Percentiles rank a stretch among this genome's conserved stretches.
These are phyloP conservation scores for Rubia balearica DNA, from an alignment of 305 asterid genomes.

Conservation along the genomic window DNA sequence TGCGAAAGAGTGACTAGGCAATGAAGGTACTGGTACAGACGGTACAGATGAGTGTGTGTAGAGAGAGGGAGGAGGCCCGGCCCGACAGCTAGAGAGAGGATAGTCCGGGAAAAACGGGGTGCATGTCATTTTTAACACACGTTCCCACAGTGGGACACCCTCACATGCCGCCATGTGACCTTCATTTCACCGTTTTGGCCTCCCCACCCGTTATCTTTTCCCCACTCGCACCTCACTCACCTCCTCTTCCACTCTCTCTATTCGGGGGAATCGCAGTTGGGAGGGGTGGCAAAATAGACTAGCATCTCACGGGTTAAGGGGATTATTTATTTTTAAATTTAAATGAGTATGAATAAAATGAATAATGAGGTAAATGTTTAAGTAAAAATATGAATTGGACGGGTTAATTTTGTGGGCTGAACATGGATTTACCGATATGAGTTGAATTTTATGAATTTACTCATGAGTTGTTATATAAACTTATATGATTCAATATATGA, in stretches of 20 bases:
- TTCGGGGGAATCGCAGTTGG: too few species aligned
- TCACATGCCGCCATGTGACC: conserved; percentile 71
- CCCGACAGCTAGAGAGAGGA: conserved; percentile 51
- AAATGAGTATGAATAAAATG: too few species aligned
- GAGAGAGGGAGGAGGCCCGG: conserved; percentile 13
- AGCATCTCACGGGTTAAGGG: too few species aligned
- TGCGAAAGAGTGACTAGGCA: neutral
- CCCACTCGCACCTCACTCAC: conserved; percentile 16
- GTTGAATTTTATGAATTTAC: too few species aligned
- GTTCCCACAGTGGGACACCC: conserved; percentile 49
- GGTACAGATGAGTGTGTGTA: conserved; percentile 15
- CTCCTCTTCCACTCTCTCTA: neutral
- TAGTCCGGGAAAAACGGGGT: conserved; percentile 55
- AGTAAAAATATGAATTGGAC: too few species aligned
- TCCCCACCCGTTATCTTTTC: neutral
- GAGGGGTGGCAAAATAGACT: too few species aligned
- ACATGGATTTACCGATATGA: too few species aligned
- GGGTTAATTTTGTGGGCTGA: too few species aligned
- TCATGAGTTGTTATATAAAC: too few species aligned
- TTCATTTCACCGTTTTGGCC: conserved; percentile 13
- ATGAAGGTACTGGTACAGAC: neutral
- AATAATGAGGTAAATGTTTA: too few species aligned
- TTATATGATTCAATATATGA: too few species aligned
- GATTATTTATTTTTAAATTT: too few species aligned
- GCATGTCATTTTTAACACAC: conserved; percentile 37